These are phyloP conservation scores for Aspergillus puulaauensis DNA, from an alignment of 2,329 filamentous ascomycete genomes.

Conservation along the genomic window DNA sequence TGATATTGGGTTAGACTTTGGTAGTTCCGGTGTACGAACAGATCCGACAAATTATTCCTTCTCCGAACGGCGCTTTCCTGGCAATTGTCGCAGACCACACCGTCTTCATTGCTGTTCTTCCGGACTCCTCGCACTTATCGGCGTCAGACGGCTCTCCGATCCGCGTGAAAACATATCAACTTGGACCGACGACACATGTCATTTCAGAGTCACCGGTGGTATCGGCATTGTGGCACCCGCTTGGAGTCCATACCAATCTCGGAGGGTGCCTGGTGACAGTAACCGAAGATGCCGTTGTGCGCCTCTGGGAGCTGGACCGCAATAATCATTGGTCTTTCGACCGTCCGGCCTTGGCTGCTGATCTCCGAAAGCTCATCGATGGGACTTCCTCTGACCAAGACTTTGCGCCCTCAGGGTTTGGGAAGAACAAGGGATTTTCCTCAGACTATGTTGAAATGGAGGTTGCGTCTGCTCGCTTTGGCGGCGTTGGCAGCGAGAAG, in stretches of 20 bases:
- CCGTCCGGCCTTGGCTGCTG: constrained; percentile 76
- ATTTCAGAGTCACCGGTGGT: constrained; percentile 78
- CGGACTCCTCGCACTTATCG: constrained; percentile 74
- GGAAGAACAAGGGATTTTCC: constrained; percentile 78
- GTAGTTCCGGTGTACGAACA: constrained; percentile 75
- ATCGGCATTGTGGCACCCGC: constrained; percentile 86
- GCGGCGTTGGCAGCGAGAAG: constrained; percentile 61
- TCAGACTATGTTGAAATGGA: constrained; percentile 92
- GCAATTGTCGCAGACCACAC: constrained; percentile 86
- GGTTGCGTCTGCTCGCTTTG: constrained; percentile 86
- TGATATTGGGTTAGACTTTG: constrained; percentile 58
- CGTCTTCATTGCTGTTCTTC: constrained; percentile 81
- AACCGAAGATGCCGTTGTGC: constrained; percentile 81
- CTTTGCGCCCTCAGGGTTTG: constrained; percentile 71
- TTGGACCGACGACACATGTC: constrained; percentile 91
- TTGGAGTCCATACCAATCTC: constrained; percentile 65
- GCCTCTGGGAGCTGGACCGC: constrained; percentile 87
- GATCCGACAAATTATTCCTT: constrained; percentile 82
- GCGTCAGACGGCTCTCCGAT: constrained; percentile 67
- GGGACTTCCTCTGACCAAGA: constrained; percentile 80
- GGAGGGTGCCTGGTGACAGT: constrained; percentile 83
- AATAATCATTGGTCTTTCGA: constrained; percentile 86
- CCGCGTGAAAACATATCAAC: constrained; percentile 80
- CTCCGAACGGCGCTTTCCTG: constrained; percentile 76
- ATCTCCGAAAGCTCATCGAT: constrained; percentile 84